Evolutionary conservation across 352 stramenopile genomes (phyloP).

Genomic region (Achlya hypogyna): DNA sequence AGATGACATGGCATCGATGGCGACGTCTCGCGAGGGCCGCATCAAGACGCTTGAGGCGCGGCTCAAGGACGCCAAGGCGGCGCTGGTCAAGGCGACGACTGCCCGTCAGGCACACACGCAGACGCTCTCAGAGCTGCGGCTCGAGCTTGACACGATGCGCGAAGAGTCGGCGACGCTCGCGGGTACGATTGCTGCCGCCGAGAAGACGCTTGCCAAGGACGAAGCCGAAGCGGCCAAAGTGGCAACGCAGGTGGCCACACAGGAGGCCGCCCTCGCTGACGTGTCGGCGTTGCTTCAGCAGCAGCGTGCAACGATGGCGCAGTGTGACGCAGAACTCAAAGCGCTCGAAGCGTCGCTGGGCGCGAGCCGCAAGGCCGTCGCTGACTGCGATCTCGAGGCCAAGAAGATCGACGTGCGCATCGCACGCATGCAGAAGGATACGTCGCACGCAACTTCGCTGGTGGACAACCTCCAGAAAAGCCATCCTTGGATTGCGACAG

Average conservation of each 20-base stretch:
- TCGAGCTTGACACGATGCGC: slow-evolving; percentile 48
- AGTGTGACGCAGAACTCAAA: slow-evolving; percentile 89
- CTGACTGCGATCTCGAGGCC: slow-evolving; percentile 84
- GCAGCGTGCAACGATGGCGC: slow-evolving; percentile 51
- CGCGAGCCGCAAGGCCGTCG: slow-evolving; percentile 76
- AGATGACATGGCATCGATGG: slow-evolving; percentile 72
- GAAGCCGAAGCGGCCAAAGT: slow-evolving; percentile 18
- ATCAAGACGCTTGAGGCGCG: slow-evolving; percentile 71
- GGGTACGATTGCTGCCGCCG: slow-evolving; percentile 35
- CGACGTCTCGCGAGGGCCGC: slow-evolving; percentile 68
- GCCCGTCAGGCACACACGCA: slow-evolving; percentile 58
- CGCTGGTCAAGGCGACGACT: slow-evolving; percentile 47
- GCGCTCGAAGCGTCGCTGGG: slow-evolving; percentile 76
- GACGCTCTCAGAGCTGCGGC: slow-evolving; percentile 54
- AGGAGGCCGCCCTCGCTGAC: slow-evolving; percentile 52
- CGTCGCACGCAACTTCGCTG: slow-evolving; percentile 81
- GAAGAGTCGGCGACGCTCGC: slow-evolving; percentile 66
- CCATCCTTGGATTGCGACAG: slow-evolving; percentile 95
- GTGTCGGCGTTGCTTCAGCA: slow-evolving; percentile 59
- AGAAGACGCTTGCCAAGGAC: not conserved
- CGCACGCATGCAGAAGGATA: slow-evolving; percentile 87
- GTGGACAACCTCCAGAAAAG: slow-evolving; percentile 90
- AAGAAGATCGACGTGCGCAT: slow-evolving; percentile 95
- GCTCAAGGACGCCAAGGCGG: slow-evolving; percentile 66
- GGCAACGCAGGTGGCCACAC: slow-evolving; percentile 19